Percentiles rank a stretch among this genome's conserved stretches.
Conservation (phyloP, 2,329 filamentous ascomycete genomes). For the Aspergillus pseudonomiae region DNA sequence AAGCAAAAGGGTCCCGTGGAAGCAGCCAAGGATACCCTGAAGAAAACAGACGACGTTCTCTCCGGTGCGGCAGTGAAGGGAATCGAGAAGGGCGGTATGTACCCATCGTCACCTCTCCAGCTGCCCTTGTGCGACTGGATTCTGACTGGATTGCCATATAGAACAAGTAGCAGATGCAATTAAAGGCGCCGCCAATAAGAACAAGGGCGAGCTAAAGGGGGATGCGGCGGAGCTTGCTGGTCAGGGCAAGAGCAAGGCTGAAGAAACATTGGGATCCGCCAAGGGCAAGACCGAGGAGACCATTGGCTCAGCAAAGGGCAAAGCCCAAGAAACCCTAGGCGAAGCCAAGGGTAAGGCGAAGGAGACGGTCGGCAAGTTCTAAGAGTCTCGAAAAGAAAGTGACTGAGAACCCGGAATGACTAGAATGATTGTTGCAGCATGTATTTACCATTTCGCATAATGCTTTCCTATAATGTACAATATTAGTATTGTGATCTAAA, state of each 20-base stretch:
- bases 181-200: slow-evolving; percentile 45
- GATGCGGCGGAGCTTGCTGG: slow-evolving; percentile 22
- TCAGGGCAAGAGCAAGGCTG: slow-evolving; percentile 17
- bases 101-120: not conserved
- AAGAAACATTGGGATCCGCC: slow-evolving; percentile 13
- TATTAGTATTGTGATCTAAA: not conserved
- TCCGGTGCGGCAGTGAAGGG: slow-evolving; percentile 62
- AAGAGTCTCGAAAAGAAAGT: not conserved
- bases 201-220: slow-evolving; percentile 37
- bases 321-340: slow-evolving; percentile 18
- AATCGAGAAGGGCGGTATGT: slow-evolving; percentile 64
- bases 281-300: slow-evolving; percentile 22
- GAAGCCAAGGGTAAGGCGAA: slow-evolving; percentile 29
- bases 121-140: not conserved
- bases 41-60: slow-evolving; percentile 60
- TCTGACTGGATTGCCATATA: slow-evolving; percentile 28
- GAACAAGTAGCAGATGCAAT: slow-evolving; percentile 54
- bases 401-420: not conserved
- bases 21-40: slow-evolving; percentile 59
- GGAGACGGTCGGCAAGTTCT: slow-evolving; percentile 22
- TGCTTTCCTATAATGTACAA: slow-evolving; percentile 12
- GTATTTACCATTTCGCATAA: slow-evolving; percentile 6
- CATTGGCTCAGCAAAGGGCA: slow-evolving; percentile 20
- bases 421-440: not conserved
- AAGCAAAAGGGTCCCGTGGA: slow-evolving; percentile 57